These are phyloP conservation scores for Saccharomyces kudriavzevii DNA, from an alignment of 805 yeast genomes.

Conservation along the genomic window DNA sequence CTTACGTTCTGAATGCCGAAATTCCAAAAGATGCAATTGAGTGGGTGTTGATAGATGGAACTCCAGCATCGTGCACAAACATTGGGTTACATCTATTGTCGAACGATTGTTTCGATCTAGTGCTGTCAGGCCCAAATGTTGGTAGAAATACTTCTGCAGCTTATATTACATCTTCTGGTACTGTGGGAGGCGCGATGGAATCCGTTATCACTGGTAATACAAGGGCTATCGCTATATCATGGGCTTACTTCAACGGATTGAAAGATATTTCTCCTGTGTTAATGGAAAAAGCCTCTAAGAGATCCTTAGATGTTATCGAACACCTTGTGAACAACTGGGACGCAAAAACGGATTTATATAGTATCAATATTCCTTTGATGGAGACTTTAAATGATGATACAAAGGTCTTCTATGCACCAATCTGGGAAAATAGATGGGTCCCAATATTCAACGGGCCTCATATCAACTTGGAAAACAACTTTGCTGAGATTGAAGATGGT, in stretches of 20 bases:
- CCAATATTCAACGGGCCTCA: conserved; percentile 42
- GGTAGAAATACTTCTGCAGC: conserved; percentile 89
- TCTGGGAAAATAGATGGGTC: conserved; percentile 74
- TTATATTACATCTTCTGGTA: conserved; percentile 85
- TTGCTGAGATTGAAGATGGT: conserved; percentile 43
- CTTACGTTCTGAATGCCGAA: conserved; percentile 14
- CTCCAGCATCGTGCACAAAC: conserved; percentile 94
- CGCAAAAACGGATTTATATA: conserved; percentile 55
- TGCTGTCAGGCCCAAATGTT: conserved; percentile 89
- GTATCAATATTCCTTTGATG: conserved; percentile 78
- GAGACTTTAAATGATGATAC: conserved; percentile 46
- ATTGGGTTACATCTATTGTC: conserved; percentile 73
- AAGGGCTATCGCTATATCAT: conserved; percentile 73
- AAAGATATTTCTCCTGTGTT: conserved; percentile 42
- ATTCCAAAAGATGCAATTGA: conserved; percentile 42
- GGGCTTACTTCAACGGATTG: conserved; percentile 56
- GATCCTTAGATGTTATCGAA: conserved; percentile 56
- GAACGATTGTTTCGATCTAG: conserved; percentile 60
- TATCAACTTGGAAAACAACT: conserved; percentile 9
- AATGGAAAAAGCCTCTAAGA: conserved; percentile 55
- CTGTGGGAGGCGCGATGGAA: conserved; percentile 96
- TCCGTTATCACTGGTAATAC: conserved; percentile 60
- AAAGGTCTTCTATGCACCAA: conserved; percentile 64
- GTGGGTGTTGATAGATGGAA: conserved; percentile 84
- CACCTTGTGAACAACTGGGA: conserved; percentile 56